phyloP scores from a whole-genome alignment of 495 filamentous ascomycete genomes.

The Lentithecium fluviatile region DNA sequence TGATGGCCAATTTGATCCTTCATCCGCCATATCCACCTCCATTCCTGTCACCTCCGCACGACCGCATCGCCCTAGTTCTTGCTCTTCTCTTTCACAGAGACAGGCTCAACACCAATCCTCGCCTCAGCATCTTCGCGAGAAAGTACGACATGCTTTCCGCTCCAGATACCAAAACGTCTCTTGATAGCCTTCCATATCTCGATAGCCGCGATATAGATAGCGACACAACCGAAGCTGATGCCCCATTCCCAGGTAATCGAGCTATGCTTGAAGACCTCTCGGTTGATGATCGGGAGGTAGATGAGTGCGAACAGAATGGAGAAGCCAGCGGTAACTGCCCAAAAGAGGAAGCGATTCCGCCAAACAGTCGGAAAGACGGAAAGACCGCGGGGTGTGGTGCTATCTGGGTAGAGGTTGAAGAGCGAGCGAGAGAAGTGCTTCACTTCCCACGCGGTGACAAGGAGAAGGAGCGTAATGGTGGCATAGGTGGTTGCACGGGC shows the following conservation, averaged over 20 bases:
- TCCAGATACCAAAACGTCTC: slow-evolving; percentile 33
- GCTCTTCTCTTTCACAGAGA: slow-evolving; percentile 1
- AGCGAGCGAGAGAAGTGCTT: slow-evolving; percentile 68
- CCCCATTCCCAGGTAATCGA: slow-evolving; percentile 41
- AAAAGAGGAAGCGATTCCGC: slow-evolving; percentile 42
- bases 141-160: slow-evolving; percentile 24
- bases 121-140: slow-evolving; percentile 31
- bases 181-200: slow-evolving; percentile 41
- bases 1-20: too few relatives aligned
- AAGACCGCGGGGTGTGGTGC: slow-evolving; percentile 30
- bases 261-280: slow-evolving; percentile 37
- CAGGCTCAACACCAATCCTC: slow-evolving; percentile 21
- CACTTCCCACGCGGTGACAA: slow-evolving; percentile 73
- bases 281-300: slow-evolving; percentile 41
- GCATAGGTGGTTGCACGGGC: slow-evolving; percentile 74
- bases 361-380: slow-evolving; percentile 32
- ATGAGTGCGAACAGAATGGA: slow-evolving; percentile 38
- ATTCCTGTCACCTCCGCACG: too few relatives aligned
- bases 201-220: slow-evolving; percentile 34
- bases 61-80: too few relatives aligned
- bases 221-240: slow-evolving; percentile 33
- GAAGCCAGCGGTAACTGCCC: slow-evolving; percentile 38
- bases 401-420: slow-evolving; percentile 60
- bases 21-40: too few relatives aligned
- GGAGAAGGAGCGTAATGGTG: slow-evolving; percentile 67